Evolutionary conservation across 345 rosid genomes (phyloP).

Genomic region (Populus alba): DNA sequence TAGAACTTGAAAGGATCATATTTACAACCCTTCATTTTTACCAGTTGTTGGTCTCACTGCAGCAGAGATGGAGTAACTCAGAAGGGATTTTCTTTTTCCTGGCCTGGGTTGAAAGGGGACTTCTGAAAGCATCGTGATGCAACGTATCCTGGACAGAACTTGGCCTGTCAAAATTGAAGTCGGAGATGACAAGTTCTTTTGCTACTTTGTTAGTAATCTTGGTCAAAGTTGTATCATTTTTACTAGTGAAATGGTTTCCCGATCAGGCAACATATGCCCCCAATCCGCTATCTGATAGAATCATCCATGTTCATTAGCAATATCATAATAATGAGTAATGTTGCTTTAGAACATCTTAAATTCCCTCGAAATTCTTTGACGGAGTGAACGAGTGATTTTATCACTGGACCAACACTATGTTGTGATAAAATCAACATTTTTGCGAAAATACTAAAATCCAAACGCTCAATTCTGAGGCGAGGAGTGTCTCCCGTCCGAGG

Average conservation of each 20-base stretch:
- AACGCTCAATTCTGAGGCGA: too few species aligned
- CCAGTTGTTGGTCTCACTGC: background rate
- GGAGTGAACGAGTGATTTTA: too few species aligned
- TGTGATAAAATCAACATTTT: too few species aligned
- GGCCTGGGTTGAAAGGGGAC: background rate
- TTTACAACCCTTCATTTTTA: background rate
- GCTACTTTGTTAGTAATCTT: background rate
- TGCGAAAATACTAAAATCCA: too few species aligned
- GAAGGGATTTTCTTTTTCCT: background rate
- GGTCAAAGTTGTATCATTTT: background rate
- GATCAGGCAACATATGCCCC: too few species aligned
- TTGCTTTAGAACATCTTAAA: too few species aligned
- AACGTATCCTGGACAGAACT: background rate
- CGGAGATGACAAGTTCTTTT: background rate
- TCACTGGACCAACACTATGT: too few species aligned
- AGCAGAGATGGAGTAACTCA: background rate
- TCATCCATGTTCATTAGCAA: too few species aligned
- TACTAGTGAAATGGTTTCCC: background rate
- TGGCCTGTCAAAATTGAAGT: background rate
- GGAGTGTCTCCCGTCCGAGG: too few species aligned
- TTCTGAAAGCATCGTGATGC: background rate
- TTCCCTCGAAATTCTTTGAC: too few species aligned
- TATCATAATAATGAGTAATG: too few species aligned
- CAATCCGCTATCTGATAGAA: too few species aligned
- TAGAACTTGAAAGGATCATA: background rate